Base-by-base conservation (phyloP, 768 basidiomycete species). In the Omphalotus guepiniiformis region DNA sequence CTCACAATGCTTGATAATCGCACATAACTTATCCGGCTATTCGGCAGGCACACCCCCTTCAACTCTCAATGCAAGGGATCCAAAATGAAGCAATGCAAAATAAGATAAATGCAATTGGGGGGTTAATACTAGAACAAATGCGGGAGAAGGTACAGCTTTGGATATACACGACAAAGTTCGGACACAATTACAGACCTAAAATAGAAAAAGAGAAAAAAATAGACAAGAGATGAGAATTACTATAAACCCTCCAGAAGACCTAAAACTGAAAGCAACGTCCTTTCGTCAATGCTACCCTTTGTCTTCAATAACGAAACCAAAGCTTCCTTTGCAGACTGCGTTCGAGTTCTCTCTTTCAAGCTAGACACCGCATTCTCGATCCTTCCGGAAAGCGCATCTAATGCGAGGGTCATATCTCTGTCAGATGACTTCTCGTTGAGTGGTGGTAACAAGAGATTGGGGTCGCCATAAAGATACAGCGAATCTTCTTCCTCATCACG, bases 391-490 rank as follows among this genome's bases (percentile, higher is more conserved):
- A 47, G 37, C 6, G 46, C n/a, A 47, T 47, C 46, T 8, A 47
- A 11, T 21, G 37, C 46, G 8, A 47, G 38, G 11, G 38, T 39
- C 36, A 47, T 39, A 32, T 44, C 49, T 22, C 43, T 39, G 15
- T 50, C 49, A 6, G 43, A 40, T 26, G 29, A 57, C 65, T 50
- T 50, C 12, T 30, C 41, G 23, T 41, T 37, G 25, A 51, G 21
- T 23, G 45, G 40, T 21, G 93, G 91, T 2, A 93, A 57, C 28
- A 91, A 69, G 37, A 80, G 64, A 43, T 75, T 72, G 1, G 81
- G 81, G 49, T 88, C 79, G 42, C 77, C 81, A 56, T 75, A 72
- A 42, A 85, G 67, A 51, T 72, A 71, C 8, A 63, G 47, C 4
- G 65, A 58, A 15, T 64, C 47, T 23, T 64, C 58, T 9, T 55